Evolutionary conservation across 2,329 filamentous ascomycete species (phyloP), one percentile per base, ranked within the genome.

Genomic region (Colletotrichum lindemuthianum): DNA sequence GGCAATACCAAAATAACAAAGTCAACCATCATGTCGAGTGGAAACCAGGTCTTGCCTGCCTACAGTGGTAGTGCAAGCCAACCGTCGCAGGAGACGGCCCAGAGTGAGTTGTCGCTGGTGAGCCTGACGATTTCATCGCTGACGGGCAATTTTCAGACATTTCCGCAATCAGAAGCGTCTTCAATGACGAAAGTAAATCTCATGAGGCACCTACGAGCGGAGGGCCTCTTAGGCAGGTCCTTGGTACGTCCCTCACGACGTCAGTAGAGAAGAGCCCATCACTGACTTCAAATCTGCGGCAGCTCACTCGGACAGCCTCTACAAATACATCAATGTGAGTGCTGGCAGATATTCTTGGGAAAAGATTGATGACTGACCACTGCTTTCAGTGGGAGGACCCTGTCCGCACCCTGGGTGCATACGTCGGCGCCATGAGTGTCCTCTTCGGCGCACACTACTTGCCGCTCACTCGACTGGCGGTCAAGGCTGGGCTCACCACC

Each of bases 301-400:
- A 64, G 60, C 58, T 36, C 56, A 55, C 10, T 45, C 49, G 34
- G 61, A 65, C n/a, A 60, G 61, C 16, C 40, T 65, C 49, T 65
- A 65, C 45, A 51, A 50, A 9, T 60, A 65, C 11, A 53, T 65
- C 56, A 65, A 44, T 34, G 61, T 55, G 24, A 45, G 45, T 43
- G 6, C 12, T 3, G 4, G 5, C 8, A 3, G 7, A 1, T 13
- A n/a, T 10, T 9, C 8, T 1, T 16, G 24, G 24, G 24, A 24
- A 24, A 4, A 24, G 7, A 6, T 9, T 5, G 8, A 24, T 13
- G 34, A 34, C 33, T 65, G 4, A 50, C 36, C 54, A 1, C 13
- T 6, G 5, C 1, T 10, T 36, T 1, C 7, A 65, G 61, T 65
- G 61, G 61, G 61, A 65, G 11, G 57, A 65, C 5, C 61, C 61